Evolutionary conservation across 352 stramenopile species (phyloP).

Genomic region (Thalassiosira livingstoniorum): DNA sequence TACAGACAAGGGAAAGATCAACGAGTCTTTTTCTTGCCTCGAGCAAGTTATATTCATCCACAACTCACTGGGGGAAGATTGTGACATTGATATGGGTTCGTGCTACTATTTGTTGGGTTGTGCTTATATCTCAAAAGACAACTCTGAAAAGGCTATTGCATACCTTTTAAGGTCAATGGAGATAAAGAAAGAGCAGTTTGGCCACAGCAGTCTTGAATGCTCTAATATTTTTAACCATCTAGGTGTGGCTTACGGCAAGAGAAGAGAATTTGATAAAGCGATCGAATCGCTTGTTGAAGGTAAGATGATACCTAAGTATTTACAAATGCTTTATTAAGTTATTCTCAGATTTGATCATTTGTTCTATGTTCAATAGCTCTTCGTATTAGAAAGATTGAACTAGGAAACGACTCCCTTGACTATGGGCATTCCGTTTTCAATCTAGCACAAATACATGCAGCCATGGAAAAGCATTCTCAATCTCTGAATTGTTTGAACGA

Average conservation of each 20-base stretch:
- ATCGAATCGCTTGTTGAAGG: slow-evolving; percentile 65
- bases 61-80: slow-evolving; percentile 33
- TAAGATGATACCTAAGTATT: slow-evolving; percentile 5
- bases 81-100: slow-evolving; percentile 51
- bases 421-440: slow-evolving; percentile 60
- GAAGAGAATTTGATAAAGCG: slow-evolving; percentile 54
- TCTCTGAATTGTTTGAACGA: slow-evolving; percentile 65
- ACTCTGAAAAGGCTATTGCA: slow-evolving; percentile 59
- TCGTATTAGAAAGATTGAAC: slow-evolving; percentile 58
- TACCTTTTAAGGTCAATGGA: slow-evolving; percentile 45
- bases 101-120: slow-evolving; percentile 57
- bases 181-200: slow-evolving; percentile 52
- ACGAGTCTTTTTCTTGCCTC: slow-evolving; percentile 58
- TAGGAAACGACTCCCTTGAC: slow-evolving; percentile 60
- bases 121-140: slow-evolving; percentile 52
- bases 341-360: not conserved
- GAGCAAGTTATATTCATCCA: slow-evolving; percentile 67
- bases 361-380: slow-evolving; percentile 31
- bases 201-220: slow-evolving; percentile 60
- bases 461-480: slow-evolving; percentile 48
- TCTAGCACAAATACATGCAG: slow-evolving; percentile 55
- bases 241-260: slow-evolving; percentile 61
- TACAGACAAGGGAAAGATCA: slow-evolving; percentile 46
- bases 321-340: not conserved
- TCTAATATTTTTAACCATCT: slow-evolving; percentile 59